A percentile compares a stretch with the other conserved stretches of the same genome.
phyloP scores from a whole-genome alignment of 176 grass and related monocot genomes.

The Oryza punctata region DNA sequence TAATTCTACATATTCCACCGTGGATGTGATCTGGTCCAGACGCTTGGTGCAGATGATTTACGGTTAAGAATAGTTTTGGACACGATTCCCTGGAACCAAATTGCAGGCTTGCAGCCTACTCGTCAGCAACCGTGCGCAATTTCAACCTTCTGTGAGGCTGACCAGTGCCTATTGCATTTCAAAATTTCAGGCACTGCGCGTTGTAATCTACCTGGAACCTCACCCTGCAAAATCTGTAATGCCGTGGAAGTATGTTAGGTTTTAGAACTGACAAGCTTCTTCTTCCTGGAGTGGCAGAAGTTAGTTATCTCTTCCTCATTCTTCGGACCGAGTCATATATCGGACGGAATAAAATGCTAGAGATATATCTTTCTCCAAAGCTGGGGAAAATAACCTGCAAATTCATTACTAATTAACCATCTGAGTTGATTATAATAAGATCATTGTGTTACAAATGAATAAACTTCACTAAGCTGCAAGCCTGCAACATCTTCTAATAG shows the following conservation, averaged over 20 bases:
- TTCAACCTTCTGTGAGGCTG: background rate
- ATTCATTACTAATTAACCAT: conserved; percentile 31
- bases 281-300: background rate
- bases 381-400: conserved; percentile 92
- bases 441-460: background rate
- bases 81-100: background rate
- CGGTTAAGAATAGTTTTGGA: background rate
- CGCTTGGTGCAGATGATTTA: background rate
- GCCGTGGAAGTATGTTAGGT: background rate
- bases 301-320: conserved; percentile 59
- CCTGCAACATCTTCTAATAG: background rate
- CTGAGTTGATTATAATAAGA: background rate
- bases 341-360: conserved; percentile 70
- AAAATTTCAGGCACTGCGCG: conserved; percentile 5
- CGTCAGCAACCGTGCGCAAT: background rate
- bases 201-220: conserved; percentile 2
- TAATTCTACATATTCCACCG: conserved; percentile 11
- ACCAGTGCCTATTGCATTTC: background rate
- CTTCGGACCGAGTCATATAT: conserved; percentile 80
- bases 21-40: background rate
- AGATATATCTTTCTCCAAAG: conserved; percentile 92
- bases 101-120: background rate
- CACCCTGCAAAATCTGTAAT: conserved; percentile 10
- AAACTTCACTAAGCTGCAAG: background rate
- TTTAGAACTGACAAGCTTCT: background rate